Evolutionary conservation across 2,329 filamentous ascomycete species (phyloP).

Genomic region (Clonostachys sp.): DNA sequence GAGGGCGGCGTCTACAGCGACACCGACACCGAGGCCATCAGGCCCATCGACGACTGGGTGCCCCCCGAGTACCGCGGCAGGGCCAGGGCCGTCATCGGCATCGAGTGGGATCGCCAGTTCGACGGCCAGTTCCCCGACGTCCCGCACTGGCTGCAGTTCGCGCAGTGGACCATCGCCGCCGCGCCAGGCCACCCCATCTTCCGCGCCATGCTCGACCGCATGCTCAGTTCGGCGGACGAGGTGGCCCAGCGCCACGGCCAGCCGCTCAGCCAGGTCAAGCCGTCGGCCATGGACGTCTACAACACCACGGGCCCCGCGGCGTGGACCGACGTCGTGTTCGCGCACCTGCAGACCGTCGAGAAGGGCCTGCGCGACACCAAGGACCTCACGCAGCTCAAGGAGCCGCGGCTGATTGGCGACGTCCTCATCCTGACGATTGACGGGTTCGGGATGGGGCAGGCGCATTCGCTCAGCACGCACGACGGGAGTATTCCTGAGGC

Average conservation of each 20-base stretch:
- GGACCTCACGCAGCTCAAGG: constrained; percentile 5
- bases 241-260: constrained; percentile 1
- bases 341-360: constrained; percentile 14
- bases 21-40: constrained; percentile 47
- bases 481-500: constrained; percentile 13
- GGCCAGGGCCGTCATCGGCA: constrained; percentile 15
- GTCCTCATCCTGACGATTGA: constrained; percentile 15
- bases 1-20: constrained; percentile 20
- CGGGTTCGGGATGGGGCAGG: constrained; percentile 17
- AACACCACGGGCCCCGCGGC: constrained; percentile 22
- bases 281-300: constrained; percentile 18
- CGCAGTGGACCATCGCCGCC: constrained; percentile 25
- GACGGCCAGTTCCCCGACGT: constrained; percentile 15
- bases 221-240: constrained; percentile 11
- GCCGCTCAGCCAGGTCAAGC: constrained; percentile 5
- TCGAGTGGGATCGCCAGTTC: constrained; percentile 20
- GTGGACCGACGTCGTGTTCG: constrained; percentile 21
- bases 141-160: constrained; percentile 19
- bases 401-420: constrained; percentile 6
- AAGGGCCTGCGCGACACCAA: constrained; percentile 6
- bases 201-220: constrained; percentile 12
- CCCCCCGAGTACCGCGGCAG: constrained; percentile 9
- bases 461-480: constrained; percentile 15
- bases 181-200: constrained; percentile 21
- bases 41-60: constrained; percentile 33